Conservation (phyloP, 345 rosid species). For the Eucalyptus cladocalyx region DNA sequence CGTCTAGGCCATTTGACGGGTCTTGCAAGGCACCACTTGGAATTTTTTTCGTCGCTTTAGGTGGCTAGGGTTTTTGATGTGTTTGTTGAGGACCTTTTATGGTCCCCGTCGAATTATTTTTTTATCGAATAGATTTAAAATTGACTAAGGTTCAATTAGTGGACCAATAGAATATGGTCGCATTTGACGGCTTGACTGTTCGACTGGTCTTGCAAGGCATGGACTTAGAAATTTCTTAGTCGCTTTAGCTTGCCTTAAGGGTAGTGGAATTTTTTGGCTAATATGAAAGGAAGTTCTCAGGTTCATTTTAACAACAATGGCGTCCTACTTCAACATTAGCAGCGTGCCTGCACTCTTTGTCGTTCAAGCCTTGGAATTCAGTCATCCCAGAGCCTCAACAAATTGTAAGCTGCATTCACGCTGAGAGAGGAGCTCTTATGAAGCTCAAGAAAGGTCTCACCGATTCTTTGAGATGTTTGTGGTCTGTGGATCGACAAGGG, state of each 20-base stretch:
- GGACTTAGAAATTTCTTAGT: not conserved
- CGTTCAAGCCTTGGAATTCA: too few relatives aligned
- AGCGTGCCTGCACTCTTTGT: too few relatives aligned
- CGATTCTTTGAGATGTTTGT: too few relatives aligned
- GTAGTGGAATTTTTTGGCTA: not conserved
- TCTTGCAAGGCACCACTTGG: not conserved
- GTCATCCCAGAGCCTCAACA: too few relatives aligned
- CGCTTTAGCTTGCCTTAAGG: not conserved
- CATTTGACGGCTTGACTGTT: not conserved
- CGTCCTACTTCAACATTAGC: not conserved
- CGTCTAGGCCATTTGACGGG: not conserved
- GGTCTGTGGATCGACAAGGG: too few relatives aligned
- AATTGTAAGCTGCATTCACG: too few relatives aligned
- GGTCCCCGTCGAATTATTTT: not conserved
- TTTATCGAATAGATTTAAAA: too few relatives aligned
- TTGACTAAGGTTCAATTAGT: not conserved
- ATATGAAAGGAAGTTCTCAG: not conserved
- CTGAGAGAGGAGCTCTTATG: too few relatives aligned
- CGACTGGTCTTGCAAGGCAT: not conserved
- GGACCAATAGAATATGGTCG: not conserved
- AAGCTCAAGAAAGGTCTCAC: too few relatives aligned
- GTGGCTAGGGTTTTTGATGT: not conserved
- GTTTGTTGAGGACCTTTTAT: not conserved
- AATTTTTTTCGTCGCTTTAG: not conserved
- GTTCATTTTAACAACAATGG: not conserved